Base-by-base conservation (phyloP, 2,329 filamentous ascomycete genomes). In the Epichloe sibirici region DNA sequence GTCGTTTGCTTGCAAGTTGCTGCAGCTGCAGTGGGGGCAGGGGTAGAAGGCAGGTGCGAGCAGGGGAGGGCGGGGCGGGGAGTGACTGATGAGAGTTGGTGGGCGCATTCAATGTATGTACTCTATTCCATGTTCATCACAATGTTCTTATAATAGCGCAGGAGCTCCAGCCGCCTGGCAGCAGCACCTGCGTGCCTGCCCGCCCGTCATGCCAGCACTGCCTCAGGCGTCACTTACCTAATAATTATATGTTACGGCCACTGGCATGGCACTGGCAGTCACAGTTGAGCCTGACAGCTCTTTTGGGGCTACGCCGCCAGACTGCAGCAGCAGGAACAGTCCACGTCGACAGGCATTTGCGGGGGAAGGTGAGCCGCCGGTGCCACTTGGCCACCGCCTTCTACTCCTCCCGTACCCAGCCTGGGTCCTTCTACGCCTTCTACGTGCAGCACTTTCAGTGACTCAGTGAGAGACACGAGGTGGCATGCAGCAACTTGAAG, bases 1-100 rank as follows among this genome's bases (percentile, higher is more conserved):
- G 53, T 34, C 45, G 45, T 52, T 53, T 52, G 53, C 45, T 43
- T 44, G 17, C 17, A 21, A 21, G 17, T 21, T 21, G 49, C 52
- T 35, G 44, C 35, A 45, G 50, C 49, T 45, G 42, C 38, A 48
- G 45, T 17, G 45, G 42, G 45, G 37, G 55, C 53, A 57, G 47
- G 46, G 25, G 42, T 37, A 6, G 8, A 6, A 45, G 48, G 52
- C 37, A 48, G 52, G 52, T 25, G 40, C 51, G 25, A 17, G n/a
- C 51, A 47, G 47, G 35, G 35, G 39, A 9, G 23, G 17, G 6
- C 21, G 37, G 40, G 34, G 37, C 8, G 21, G 31, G 28, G 31
- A 31, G 31, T 31, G 31, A 31, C 31, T 31, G 8, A 9, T 31
- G 8, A 9, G 28, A 31, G 45, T 39, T 39, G 13, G 12, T 39